Base-by-base conservation (phyloP, 2,329 filamentous ascomycete species). In the Phialophora chinensis region DNA sequence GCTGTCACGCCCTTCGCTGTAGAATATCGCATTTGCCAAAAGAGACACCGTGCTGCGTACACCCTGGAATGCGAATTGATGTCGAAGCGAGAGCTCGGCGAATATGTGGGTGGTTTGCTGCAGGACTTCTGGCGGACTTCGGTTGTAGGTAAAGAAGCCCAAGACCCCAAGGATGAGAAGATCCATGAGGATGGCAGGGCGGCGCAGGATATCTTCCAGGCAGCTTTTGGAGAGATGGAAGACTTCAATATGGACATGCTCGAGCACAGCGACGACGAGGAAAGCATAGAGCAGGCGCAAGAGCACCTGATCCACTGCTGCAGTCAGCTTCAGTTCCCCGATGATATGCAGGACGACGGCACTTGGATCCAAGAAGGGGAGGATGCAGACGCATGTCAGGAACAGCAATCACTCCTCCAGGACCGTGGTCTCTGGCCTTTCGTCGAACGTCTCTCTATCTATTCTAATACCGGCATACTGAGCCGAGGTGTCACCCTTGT, bases 161-260 rank as follows among this genome's bases (percentile, higher is more conserved):
- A n/a, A 20, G 38, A 44, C 17, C 38, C 14, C 17, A 17, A 44
- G 38, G 38, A 44, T 17, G 14, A 44, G 17, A 44, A 44, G 38
- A 44, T n/a, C 14, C 17, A 44, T n/a, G 38, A 44, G 14, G 38
- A 44, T 6, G 38, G 38, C 38, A n/a, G n/a, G 38, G 38, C 38
- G 8, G 38, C 38, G 38, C 38, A 44, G 38, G 38, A 44, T 8
- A 44, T 44, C 17, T 44, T 44, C 38, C 2, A 44, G 38, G 38
- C 38, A n/a, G 38, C n/a, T 14, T 44, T 62, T 33, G 49, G 33
- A 49, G 35, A 29, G 14, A 62, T 62, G 52, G 59, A 56, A 7
- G 59, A 38, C 25, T 66, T 42, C 35, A 29, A 53, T 23, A 29
- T 55, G 4, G 35, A 55, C 17, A 20, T 54, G 23, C 57, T 65